Base-by-base conservation (phyloP, 164 flowering plant species). In the Vitis labrusca region DNA sequence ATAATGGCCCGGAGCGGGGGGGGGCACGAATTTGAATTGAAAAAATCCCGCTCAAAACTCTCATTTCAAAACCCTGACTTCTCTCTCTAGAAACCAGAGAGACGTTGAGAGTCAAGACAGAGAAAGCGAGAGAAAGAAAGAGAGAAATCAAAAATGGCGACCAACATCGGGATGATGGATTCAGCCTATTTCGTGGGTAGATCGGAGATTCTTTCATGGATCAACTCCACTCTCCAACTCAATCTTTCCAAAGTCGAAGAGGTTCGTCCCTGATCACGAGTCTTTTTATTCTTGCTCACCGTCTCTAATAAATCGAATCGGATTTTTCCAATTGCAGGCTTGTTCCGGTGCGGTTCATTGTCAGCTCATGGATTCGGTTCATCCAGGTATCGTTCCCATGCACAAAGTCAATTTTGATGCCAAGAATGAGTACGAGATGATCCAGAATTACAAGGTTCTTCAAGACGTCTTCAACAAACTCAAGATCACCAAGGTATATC, bases 361-460 rank as follows among this genome's bases (percentile, higher is more conserved):
- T 76, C 98, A 96, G 79, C 73, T 96, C 64, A 90, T 96, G 98
- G 99, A 96, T 54, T 85, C 92, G 50, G 91, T 75, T 59, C 97
- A 92, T 69, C 95, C 97, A 0, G 99, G 97, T 52, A 79, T 83
- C 54, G 99, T 96, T 13, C 99, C 97, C 69, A 91, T 96, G 97
- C 98, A 96, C 85, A 96, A 93, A 81, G 99, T 96, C 65, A 93
- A 93, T 68, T 96, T 92, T 69, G 97, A 93, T 16, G 99, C 98
- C 23, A 96, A 93, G 82, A 90, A 10, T 60, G 99, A 96, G 87
- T 96, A 96, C 75, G 99, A 96, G 73, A 93, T 90, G 98, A 96
- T 96, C 60, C 98, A 96, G 83, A 96, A 96, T 71, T 96, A 93
- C 77, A 96, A 96, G 80, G 95, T 96, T 16, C 97, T 96, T 65